Evolutionary conservation across 768 basidiomycete species (phyloP).

Genomic region (Gelatoporia subvermispora): DNA sequence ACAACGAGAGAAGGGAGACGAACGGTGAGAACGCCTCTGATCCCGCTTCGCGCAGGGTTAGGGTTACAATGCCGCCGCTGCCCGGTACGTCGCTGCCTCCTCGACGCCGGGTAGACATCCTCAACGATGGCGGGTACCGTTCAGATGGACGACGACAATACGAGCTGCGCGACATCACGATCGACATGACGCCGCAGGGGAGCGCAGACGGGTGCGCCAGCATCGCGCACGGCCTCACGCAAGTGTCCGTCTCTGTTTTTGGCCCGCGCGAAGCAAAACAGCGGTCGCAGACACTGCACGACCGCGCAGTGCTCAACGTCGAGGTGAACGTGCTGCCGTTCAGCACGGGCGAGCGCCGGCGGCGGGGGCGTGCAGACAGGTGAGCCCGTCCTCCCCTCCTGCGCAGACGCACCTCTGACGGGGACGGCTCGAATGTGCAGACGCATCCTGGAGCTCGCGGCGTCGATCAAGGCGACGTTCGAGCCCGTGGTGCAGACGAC

Average conservation of each 20-base stretch:
- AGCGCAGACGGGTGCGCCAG: constrained; percentile 82
- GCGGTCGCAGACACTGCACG: constrained; percentile 76
- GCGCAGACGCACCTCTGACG: background rate
- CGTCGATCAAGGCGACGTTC: constrained; percentile 89
- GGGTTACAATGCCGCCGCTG: too few relatives aligned
- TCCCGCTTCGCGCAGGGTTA: too few relatives aligned
- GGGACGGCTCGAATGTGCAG: constrained; percentile 36
- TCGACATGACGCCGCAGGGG: constrained; percentile 71
- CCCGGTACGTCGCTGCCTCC: too few relatives aligned
- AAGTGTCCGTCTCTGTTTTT: constrained; percentile 82
- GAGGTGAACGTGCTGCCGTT: constrained; percentile 86
- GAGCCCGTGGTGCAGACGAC: constrained; percentile 90
- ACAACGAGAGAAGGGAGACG: too few relatives aligned
- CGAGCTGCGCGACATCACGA: constrained; percentile 78
- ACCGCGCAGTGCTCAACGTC: constrained; percentile 85
- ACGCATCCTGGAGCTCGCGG: constrained; percentile 81
- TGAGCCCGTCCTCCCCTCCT: constrained; percentile 27
- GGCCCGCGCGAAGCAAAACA: constrained; percentile 88
- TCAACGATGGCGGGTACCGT: constrained; percentile 83
- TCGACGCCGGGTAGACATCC: constrained; percentile 69
- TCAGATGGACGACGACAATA: constrained; percentile 91
- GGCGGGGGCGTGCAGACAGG: constrained; percentile 82
- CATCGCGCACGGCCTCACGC: constrained; percentile 86
- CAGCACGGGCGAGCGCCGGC: constrained; percentile 76
- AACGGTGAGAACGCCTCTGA: too few relatives aligned